A percentile compares a stretch with the other conserved stretches of the same genome.
Evolutionary conservation across 2,329 filamentous ascomycete species (phyloP).

Genomic region (Aspergillus terreus): DNA sequence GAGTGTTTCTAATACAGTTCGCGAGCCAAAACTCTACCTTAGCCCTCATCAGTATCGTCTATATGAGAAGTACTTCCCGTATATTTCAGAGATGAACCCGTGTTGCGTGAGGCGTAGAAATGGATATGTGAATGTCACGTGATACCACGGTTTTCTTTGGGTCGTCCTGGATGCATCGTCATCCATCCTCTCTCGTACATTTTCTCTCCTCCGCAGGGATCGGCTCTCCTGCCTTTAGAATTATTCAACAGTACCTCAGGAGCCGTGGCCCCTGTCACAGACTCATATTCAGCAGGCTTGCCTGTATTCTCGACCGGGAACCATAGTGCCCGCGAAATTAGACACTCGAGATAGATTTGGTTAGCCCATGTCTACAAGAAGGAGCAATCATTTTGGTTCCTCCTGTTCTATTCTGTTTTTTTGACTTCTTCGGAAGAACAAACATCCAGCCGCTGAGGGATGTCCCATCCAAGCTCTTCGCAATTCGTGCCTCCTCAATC

Average conservation of each 20-base stretch:
- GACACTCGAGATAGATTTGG: no score
- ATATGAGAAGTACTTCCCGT: no score
- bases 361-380: no score
- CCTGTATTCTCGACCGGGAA: no score
- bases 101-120: background rate
- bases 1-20: conserved; percentile 1
- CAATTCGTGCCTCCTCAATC: conserved; percentile 23
- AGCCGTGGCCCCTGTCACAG: no score
- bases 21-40: no score
- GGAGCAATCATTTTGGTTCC: background rate
- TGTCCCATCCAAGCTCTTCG: conserved; percentile 10
- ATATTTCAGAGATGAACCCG: no score
- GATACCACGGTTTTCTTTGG: conserved; percentile 8
- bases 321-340: no score
- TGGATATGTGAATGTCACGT: conserved; percentile 7
- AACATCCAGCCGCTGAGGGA: background rate
- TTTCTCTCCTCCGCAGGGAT: background rate
- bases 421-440: background rate
- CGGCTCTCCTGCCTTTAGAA: background rate
- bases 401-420: background rate
- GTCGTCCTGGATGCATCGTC: background rate
- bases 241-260: no score
- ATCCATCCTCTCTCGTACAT: background rate
- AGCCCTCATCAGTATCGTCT: no score
- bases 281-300: no score